Conservation (phyloP, 2,329 filamentous ascomycete species). For the Trichoderma atroviride region DNA sequence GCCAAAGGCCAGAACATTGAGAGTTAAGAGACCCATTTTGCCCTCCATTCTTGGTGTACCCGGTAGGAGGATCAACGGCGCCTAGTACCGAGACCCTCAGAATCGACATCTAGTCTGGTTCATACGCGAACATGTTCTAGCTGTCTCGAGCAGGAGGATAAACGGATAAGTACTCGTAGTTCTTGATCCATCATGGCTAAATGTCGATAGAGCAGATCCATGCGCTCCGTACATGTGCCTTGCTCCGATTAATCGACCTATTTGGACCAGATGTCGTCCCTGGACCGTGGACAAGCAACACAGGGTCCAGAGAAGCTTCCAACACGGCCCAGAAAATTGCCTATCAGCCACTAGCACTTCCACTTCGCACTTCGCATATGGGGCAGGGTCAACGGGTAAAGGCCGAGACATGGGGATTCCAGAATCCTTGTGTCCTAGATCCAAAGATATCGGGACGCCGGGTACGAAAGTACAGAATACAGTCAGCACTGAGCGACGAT, state of each 20-base stretch:
- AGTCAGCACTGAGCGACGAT: constrained; percentile 15
- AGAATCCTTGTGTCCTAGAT: not conserved
- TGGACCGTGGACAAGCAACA: not conserved
- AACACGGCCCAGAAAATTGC: not conserved
- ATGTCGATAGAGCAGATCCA: not conserved
- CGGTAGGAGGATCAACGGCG: not conserved
- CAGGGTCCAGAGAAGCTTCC: not conserved
- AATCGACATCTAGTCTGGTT: not conserved
- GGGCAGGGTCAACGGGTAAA: not conserved
- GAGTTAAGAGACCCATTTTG: not conserved
- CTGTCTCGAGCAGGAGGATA: not conserved
- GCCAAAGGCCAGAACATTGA: not conserved
- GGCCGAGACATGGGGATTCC: not conserved
- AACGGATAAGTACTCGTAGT: not conserved
- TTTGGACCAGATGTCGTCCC: not conserved
- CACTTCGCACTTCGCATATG: not conserved
- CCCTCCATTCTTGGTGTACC: not conserved
- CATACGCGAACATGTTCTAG: not conserved
- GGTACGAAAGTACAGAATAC: not conserved
- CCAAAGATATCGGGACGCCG: constrained; percentile 5
- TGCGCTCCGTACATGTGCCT: not conserved
- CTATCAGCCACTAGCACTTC: not conserved
- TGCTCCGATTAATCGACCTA: not conserved
- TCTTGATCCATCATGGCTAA: not conserved
- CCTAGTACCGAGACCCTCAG: not conserved